Conservation (phyloP, 2,329 filamentous ascomycete species). For the Colletotrichum horii region DNA sequence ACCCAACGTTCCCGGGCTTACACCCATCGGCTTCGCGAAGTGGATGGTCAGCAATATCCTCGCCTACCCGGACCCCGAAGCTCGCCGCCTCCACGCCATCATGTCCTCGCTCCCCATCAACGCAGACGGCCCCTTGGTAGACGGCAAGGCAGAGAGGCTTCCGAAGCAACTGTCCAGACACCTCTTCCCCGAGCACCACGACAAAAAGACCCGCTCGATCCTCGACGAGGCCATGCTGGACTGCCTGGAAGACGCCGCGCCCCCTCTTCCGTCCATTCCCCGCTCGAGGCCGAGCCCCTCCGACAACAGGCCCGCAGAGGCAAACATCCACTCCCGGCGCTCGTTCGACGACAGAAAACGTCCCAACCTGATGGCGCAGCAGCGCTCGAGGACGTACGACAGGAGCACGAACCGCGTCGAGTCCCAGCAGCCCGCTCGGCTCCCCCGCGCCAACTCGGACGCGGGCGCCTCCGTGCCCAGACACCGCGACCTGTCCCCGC, state of each 20-base stretch:
- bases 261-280: background rate
- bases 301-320: background rate
- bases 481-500: background rate
- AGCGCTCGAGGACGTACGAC: conserved; percentile 6
- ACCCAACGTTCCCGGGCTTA: conserved; percentile 69
- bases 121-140: conserved; percentile 51
- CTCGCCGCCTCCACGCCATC: conserved; percentile 70
- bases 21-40: conserved; percentile 68
- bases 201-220: conserved; percentile 62
- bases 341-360: background rate
- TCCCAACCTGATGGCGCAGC: background rate
- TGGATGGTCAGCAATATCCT: conserved; percentile 78
- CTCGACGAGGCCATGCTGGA: conserved; percentile 65
- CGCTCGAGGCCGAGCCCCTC: background rate
- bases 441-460: conserved; percentile 7
- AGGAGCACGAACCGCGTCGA: background rate
- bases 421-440: background rate
- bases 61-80: conserved; percentile 79
- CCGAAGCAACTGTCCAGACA: conserved; percentile 80
- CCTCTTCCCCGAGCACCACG: conserved; percentile 67
- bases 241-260: conserved; percentile 29
- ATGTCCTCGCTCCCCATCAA: conserved; percentile 74
- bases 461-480: background rate
- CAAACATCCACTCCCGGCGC: background rate
- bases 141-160: conserved; percentile 72